Percentiles rank a stretch among this genome's conserved stretches.
Conservation (phyloP, 1,284 basidiomycete genomes). For the Phaffia rhodozyma region DNA sequence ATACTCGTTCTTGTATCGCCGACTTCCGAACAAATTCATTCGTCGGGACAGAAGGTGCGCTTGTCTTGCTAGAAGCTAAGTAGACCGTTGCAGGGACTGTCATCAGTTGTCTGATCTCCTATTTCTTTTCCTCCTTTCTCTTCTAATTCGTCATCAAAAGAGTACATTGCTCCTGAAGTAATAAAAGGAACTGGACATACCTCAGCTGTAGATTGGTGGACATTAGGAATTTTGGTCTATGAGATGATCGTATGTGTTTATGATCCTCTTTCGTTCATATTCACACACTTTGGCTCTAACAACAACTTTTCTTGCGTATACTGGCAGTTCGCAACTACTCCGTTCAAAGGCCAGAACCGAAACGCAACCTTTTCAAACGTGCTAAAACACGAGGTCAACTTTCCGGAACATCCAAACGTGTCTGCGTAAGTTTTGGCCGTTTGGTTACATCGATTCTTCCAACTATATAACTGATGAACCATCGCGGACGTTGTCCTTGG, state of each 20-base stretch:
- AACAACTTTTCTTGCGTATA: constrained; percentile 16
- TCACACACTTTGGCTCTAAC: neutral
- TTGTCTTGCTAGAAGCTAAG: neutral
- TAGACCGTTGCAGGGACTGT: neutral
- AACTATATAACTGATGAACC: neutral
- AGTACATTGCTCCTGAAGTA: constrained; percentile 98
- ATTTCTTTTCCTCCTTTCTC: neutral
- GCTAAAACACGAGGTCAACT: constrained; percentile 70
- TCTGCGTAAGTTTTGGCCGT: constrained; percentile 50
- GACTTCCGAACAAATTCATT: constrained; percentile 98
- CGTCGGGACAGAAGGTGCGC: constrained; percentile 86
- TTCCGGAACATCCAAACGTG: constrained; percentile 74
- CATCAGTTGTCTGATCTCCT: neutral
- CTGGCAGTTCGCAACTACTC: constrained; percentile 82
- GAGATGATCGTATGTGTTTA: constrained; percentile 88
- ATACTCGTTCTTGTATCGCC: constrained; percentile 93
- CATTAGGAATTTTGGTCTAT: constrained; percentile 93
- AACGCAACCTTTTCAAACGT: constrained; percentile 96
- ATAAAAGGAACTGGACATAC: constrained; percentile 97
- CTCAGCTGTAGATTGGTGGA: constrained; percentile 99
- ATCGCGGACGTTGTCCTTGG: constrained; percentile 18
- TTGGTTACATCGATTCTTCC: neutral
- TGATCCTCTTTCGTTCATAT: neutral
- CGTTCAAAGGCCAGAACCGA: constrained; percentile 92
- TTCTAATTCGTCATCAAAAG: constrained; percentile 39